Percentiles rank a stretch among this genome's conserved stretches.
Conservation (phyloP, 2,329 filamentous ascomycete genomes). For the Orbilia brochopaga region DNA sequence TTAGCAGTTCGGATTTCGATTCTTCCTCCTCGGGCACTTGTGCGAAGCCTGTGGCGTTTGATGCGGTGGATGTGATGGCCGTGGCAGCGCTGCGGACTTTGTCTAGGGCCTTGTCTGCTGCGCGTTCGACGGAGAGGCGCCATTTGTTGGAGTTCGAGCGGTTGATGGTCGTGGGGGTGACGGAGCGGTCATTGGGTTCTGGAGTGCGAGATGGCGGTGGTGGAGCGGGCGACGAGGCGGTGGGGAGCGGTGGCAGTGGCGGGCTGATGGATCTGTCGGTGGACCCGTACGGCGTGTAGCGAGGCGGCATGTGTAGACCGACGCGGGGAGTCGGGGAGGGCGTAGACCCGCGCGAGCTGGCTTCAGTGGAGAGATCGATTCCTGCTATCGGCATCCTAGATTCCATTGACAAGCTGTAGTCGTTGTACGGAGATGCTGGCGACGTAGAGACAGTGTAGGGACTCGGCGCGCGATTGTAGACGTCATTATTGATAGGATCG, state of each 20-base stretch:
- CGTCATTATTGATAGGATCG: slow-evolving; percentile 42
- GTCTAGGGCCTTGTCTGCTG: slow-evolving; percentile 44
- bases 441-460: slow-evolving; percentile 28
- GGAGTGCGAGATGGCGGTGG: slow-evolving; percentile 7
- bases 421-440: slow-evolving; percentile 34
- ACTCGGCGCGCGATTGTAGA: slow-evolving; percentile 23
- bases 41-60: slow-evolving; percentile 25
- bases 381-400: slow-evolving; percentile 32
- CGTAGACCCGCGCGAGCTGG: slow-evolving; percentile 44
- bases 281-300: slow-evolving; percentile 41
- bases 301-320: slow-evolving; percentile 47
- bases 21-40: slow-evolving; percentile 45
- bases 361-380: slow-evolving; percentile 40
- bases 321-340: slow-evolving; percentile 27
- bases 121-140: slow-evolving; percentile 47
- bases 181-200: slow-evolving; percentile 36
- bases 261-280: slow-evolving; percentile 1
- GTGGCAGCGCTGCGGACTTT: slow-evolving; percentile 40
- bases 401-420: slow-evolving; percentile 27
- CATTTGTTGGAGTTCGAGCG: slow-evolving; percentile 44
- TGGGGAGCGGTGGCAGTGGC: slow-evolving; percentile 3
- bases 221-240: slow-evolving; percentile 19
- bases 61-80: slow-evolving; percentile 1
- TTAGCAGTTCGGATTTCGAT: slow-evolving; percentile 38
- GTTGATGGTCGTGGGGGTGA: slow-evolving; percentile 32